Base-by-base conservation (phyloP, 1,284 basidiomycete genomes). In the Laetiporus sulphureus region DNA sequence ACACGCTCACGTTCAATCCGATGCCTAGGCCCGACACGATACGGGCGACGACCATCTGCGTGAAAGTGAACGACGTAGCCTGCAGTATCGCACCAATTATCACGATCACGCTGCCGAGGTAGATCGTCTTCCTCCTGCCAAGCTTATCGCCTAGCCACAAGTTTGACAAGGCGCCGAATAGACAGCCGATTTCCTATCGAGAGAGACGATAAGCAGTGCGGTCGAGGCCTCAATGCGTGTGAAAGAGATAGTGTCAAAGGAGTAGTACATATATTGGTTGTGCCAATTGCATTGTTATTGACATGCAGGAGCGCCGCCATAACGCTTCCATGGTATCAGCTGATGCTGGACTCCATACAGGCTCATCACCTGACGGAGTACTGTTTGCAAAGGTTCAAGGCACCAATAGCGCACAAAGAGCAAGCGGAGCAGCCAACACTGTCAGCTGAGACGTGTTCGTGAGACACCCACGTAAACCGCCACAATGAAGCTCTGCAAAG, bases 1-100 rank as follows among this genome's bases (percentile, higher is more conserved):
- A 16, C 22, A n/a, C 24, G 55, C 71, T 29, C 40, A 77, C 76
- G 53, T 83, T 83, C 37, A 83, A 57, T 20, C 82, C 83, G 52
- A 84, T 85, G 8, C 83, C 79, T 15, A 85, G 52, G 23, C 80
- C 79, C 0, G 77, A 78, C 35, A 83, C 55, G 29, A 80, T 69
- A 19, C 80, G 76, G 8, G 78, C 79, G 18, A 77, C 71, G 21
- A 79, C 67, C 57, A 83, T 71, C 49, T 79, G 72, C 2, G 71
- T 62, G 46, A 79, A 75, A 35, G 65, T 63, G 52, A 67, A 74
- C 5, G 76, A 71, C 10, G 74, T 61, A 4, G 76, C 61, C 57
- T 79, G 76, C 11, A 82, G 62, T 43, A 78, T 72, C 5, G 77
- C 76, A 15, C 79, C 79, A 31, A 77, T 64, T 27, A 77, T 74